Base-by-base conservation (phyloP, 225 moss, liverwort and hornwort genomes). In the Neckera pumila region DNA sequence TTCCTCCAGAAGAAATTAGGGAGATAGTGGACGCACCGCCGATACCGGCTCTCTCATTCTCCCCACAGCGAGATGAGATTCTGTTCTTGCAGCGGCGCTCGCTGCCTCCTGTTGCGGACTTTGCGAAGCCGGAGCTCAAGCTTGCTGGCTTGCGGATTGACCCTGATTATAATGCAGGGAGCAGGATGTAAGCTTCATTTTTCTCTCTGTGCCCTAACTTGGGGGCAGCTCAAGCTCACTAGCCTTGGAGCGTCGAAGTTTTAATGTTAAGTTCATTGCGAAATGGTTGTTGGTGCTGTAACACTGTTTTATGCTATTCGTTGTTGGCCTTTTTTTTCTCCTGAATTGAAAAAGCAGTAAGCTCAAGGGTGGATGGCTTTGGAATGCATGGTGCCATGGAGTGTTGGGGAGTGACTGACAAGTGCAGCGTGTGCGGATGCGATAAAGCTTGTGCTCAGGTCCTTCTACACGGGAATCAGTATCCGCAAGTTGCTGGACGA, bases 361-460 rank as follows among this genome's bases (percentile, higher is more conserved):
- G 82, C n/a, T 65, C 12, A 65, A 27, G 51, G 65, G 51, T 65
- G 65, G 10, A 62, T 45, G 62, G 7, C 62, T 62, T 42, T 47
- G 23, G 31, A 88, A 54, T 88, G 54, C 54, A 43, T 64, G 63
- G 34, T 56, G 36, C 42, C 66, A 63, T 75, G 43, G 84, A 81
- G 53, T 83, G 72, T 73, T 81, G 81, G 65, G 43, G 79, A 85
- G 82, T 92, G 86, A 78, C 88, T 92, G 90, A 93, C 86, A 76
- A 86, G 86, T 86, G 80, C 76, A 88, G 92, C 88, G 33, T 90
- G 87, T 86, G 90, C 89, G 88, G 81, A 90, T 94, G 91, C 94
- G 79, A 87, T 94, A 93, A 95, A 96, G 95, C 96, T 93, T 89
- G 89, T 95, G 88, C 93, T 94, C 96, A 98, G 97, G 98, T 99